Base-by-base conservation (phyloP, 441 rosid genomes). In the Populus hybrid region DNA sequence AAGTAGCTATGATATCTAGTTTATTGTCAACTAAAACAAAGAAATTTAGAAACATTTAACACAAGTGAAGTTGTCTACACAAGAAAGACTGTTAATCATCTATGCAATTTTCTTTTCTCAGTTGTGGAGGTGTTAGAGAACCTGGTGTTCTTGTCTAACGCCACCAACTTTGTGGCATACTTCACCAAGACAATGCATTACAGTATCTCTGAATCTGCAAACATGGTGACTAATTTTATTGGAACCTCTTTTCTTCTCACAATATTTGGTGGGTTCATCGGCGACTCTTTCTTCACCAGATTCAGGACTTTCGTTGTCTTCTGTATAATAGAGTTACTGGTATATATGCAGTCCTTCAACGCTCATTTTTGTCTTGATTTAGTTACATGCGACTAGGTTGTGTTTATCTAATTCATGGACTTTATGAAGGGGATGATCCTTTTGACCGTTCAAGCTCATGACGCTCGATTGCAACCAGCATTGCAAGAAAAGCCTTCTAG, bases 81-180 rank as follows among this genome's bases (percentile, higher is more conserved):
- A 8, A 14, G 36, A 21, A 24, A 67, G 36, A 21, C 0, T 67
- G 34, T 67, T 24, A 11, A 26, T 67, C 19, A 30, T 67, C 36
- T 3, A 30, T 5, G 36, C 30, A 30, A 67, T 59, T 4, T 21
- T n/a, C 0, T 65, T 46, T 9, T 53, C 1, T 67, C 80, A 88
- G 92, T 82, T 74, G 92, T 88, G 75, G 91, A 89, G 79, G 80
- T 83, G 14, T 57, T 91, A 30, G 94, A 91, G 90, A 89, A 89
- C 83, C 63, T 88, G 88, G 91, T 89, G 30, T 91, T 91, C 82
- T 67, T 89, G 61, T 77, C 88, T 24, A 85, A 84, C 73, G 88
- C 88, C 23, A 83, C 86, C 2, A 89, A 89, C 72, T 87, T 89
- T 69, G 76, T 89, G 11, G 36, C 81, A 7, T 89, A 91, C 74